Evolutionary conservation across 495 filamentous ascomycete genomes (phyloP).

Genomic region (Podospora comata): DNA sequence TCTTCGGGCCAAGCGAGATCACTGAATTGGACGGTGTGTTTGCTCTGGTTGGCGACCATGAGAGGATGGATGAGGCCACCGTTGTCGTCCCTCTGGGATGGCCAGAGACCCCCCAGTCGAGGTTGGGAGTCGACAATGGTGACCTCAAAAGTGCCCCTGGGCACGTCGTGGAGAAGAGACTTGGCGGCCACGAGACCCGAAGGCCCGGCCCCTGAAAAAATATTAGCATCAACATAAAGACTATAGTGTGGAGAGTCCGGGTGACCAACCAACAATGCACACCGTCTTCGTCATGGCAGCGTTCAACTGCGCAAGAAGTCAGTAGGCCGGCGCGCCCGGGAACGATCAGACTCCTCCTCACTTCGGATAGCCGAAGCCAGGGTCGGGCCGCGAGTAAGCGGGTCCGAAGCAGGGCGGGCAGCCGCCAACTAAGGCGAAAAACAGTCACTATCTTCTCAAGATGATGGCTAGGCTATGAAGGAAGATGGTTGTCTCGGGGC

Average conservation of each 20-base stretch:
- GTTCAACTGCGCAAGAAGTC: background rate
- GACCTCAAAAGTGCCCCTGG: slow-evolving; percentile 58
- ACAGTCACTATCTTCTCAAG: background rate
- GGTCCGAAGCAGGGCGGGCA: slow-evolving; percentile 16
- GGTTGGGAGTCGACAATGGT: slow-evolving; percentile 65
- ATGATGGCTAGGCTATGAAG: background rate
- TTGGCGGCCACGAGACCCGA: slow-evolving; percentile 81
- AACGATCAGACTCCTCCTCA: background rate
- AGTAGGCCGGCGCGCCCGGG: slow-evolving; percentile 9
- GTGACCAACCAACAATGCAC: slow-evolving; percentile 62
- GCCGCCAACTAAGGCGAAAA: background rate
- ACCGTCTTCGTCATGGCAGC: slow-evolving; percentile 53
- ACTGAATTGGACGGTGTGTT: slow-evolving; percentile 74
- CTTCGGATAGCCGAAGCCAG: background rate
- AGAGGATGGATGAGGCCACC: slow-evolving; percentile 56
- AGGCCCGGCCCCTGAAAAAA: slow-evolving; percentile 65
- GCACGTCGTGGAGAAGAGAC: slow-evolving; percentile 61
- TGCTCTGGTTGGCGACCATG: slow-evolving; percentile 78
- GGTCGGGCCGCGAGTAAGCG: background rate
- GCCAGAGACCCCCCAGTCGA: slow-evolving; percentile 77
- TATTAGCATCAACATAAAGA: background rate
- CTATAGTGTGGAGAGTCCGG: background rate
- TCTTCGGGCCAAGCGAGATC: slow-evolving; percentile 65
- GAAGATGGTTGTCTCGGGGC: background rate
- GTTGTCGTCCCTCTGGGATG: slow-evolving; percentile 40